phyloP scores from a whole-genome alignment of 768 basidiomycete genomes.

The Hygrophorus pudorinus region DNA sequence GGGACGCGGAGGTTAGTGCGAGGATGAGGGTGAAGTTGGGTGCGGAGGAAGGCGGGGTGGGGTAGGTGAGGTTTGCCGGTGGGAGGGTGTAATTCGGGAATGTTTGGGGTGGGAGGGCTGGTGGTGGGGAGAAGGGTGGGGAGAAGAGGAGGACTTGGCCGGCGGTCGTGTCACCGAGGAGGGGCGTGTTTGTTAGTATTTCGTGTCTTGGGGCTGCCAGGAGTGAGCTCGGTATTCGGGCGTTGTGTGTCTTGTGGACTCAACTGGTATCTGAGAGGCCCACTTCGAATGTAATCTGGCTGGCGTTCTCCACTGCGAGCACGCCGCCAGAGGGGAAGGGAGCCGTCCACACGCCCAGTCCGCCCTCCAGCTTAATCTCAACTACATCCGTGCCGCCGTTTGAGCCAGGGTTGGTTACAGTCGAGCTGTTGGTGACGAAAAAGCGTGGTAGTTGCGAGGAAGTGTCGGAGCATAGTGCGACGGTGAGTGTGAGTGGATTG shows the following conservation, averaged over 20 bases:
- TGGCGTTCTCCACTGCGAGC: constrained; percentile 34
- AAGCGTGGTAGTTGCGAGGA: constrained; percentile 34
- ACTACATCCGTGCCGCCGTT: constrained; percentile 28
- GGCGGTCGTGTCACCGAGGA: constrained; percentile 66
- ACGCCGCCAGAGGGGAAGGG: constrained; percentile 36
- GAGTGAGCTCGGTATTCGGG: not conserved
- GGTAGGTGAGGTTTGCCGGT: constrained; percentile 37
- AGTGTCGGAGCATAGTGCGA: constrained; percentile 36
- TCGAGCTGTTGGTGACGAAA: constrained; percentile 45
- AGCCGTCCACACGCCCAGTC: constrained; percentile 44
- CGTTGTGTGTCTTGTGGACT: constrained; percentile 6
- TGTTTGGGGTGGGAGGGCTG: constrained; percentile 23
- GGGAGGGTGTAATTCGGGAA: constrained; percentile 77
- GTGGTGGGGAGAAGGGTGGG: constrained; percentile 32
- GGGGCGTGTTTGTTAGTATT: constrained; percentile 31
- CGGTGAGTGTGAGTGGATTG: constrained; percentile 29
- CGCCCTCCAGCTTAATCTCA: constrained; percentile 39
- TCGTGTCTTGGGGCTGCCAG: constrained; percentile 39
- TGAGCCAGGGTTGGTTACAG: constrained; percentile 23
- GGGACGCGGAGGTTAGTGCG: constrained; percentile 31
- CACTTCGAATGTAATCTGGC: constrained; percentile 43
- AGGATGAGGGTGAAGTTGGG: constrained; percentile 50
- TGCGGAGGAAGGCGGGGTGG: constrained; percentile 28
- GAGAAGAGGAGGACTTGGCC: constrained; percentile 71
- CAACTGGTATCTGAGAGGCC: constrained; percentile 43